phyloP scores from a whole-genome alignment of 192 early-diverging fungal genomes.

The Backusella macrospora region DNA sequence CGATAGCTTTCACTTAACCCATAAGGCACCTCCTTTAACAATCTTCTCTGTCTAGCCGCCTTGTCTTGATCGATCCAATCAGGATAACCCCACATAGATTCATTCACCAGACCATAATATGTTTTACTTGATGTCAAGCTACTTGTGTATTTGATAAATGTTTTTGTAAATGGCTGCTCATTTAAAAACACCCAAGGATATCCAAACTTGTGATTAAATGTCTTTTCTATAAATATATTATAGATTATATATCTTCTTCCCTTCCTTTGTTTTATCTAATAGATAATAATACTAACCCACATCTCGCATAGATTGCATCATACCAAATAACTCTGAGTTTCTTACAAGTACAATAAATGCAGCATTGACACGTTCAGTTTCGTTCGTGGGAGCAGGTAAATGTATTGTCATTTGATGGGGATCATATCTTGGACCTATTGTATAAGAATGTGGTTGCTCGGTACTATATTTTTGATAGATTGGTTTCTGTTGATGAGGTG shows the following conservation, averaged over 20 bases:
- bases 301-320: constrained; percentile 61
- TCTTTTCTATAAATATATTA: constrained; percentile 46
- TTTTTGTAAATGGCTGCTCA: constrained; percentile 71
- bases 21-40: constrained; percentile 60
- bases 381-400: constrained; percentile 19
- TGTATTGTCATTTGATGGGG: constrained; percentile 18
- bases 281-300: constrained; percentile 47
- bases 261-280: background rate
- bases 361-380: constrained; percentile 22
- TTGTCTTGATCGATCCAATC: constrained; percentile 67
- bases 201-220: constrained; percentile 72
- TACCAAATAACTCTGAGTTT: constrained; percentile 65
- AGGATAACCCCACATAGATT: constrained; percentile 76
- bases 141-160: constrained; percentile 62
- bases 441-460: constrained; percentile 15
- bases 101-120: constrained; percentile 70
- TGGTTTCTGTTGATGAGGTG: background rate
- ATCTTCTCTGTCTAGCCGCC: constrained; percentile 54
- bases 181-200: constrained; percentile 90
- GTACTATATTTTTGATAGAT: background rate
- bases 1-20: constrained; percentile 75
- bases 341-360: constrained; percentile 61
- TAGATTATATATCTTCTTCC: background rate
- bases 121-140: constrained; percentile 53
- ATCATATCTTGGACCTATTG: constrained; percentile 16